Evolutionary conservation across 805 yeast species (phyloP).

Genomic region (Saturnispora hagleri): DNA sequence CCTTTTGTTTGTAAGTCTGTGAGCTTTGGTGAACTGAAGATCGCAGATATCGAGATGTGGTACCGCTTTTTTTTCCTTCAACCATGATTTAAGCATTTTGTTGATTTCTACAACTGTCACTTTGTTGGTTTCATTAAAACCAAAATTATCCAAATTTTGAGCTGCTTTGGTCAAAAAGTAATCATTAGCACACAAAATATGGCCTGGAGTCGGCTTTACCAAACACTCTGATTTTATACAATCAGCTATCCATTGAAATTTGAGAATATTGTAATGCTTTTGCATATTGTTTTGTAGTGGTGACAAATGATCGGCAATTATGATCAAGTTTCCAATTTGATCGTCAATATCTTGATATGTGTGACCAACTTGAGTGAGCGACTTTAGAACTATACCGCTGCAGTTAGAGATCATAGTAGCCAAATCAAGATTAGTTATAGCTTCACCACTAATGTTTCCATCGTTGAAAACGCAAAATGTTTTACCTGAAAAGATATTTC

Average conservation of each 20-base stretch:
- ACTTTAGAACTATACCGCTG: constrained; percentile 39
- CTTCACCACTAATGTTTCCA: constrained; percentile 17
- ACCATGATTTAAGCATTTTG: neutral
- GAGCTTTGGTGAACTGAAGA: neutral
- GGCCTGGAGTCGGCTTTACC: constrained; percentile 51
- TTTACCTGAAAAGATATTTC: constrained; percentile 33
- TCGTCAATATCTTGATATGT: neutral
- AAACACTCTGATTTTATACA: constrained; percentile 37
- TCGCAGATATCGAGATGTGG: neutral
- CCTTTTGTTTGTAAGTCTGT: neutral
- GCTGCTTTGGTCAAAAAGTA: constrained; percentile 17
- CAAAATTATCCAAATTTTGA: constrained; percentile 44
- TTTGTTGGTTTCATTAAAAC: constrained; percentile 46
- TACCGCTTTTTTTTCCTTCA: neutral
- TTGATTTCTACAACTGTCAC: neutral
- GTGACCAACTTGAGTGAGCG: neutral
- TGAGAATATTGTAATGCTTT: constrained; percentile 45
- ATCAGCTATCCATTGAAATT: constrained; percentile 66
- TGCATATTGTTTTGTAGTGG: neutral
- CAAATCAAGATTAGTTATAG: constrained; percentile 30
- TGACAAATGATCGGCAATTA: constrained; percentile 29
- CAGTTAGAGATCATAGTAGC: constrained; percentile 27
- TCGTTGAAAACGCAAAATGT: constrained; percentile 50
- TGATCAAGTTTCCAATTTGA: constrained; percentile 15
- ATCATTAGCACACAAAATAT: constrained; percentile 31